phyloP scores from a whole-genome alignment of 805 yeast genomes.

The Starmerella kuoi region DNA sequence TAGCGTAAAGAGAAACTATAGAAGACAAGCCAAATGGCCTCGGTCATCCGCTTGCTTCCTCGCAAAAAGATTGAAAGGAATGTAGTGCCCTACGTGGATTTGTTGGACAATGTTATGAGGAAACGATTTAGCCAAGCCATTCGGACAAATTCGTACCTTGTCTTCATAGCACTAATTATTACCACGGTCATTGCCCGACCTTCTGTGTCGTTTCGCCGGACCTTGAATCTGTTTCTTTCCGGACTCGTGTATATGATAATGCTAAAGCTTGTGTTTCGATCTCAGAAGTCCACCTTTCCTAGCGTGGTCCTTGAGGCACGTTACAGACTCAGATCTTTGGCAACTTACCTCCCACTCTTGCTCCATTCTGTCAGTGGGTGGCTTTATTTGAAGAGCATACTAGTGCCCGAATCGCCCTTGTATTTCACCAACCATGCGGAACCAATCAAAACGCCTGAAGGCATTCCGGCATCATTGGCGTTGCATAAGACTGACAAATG shows the following conservation, averaged over 20 bases:
- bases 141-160: not conserved
- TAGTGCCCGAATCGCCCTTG: not conserved
- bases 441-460: constrained; percentile 5
- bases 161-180: not conserved
- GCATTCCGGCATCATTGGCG: constrained; percentile 14
- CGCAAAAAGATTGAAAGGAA: constrained; percentile 13
- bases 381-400: not conserved
- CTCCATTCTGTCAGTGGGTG: not conserved
- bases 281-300: not conserved
- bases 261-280: not conserved
- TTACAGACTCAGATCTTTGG: not conserved
- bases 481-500: constrained; percentile 12
- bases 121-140: constrained; percentile 9
- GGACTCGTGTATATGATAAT: not conserved
- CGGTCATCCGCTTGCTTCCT: constrained; percentile 20
- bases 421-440: constrained; percentile 5
- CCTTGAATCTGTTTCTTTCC: not conserved
- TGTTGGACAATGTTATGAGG: constrained; percentile 12
- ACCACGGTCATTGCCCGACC: not conserved
- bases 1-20: not conserved
- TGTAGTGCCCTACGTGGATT: constrained; percentile 10
- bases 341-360: not conserved
- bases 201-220: not conserved
- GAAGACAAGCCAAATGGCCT: constrained; percentile 11
- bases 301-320: not conserved